phyloP scores from a whole-genome alignment of 2,329 filamentous ascomycete genomes.

The Colletotrichum cereale region DNA sequence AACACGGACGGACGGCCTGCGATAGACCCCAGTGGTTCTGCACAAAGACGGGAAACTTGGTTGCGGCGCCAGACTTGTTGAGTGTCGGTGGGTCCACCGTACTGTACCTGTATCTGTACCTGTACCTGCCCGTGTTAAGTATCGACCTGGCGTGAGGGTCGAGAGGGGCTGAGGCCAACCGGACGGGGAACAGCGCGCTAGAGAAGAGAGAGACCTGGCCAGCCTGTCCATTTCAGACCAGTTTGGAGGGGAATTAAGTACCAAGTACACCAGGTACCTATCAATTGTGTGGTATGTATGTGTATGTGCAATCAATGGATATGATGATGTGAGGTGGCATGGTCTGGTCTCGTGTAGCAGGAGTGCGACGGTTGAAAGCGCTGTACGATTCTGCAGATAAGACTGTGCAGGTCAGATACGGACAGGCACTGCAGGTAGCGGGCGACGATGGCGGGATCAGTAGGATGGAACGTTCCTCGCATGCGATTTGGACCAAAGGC shows the following conservation, averaged over 20 bases:
- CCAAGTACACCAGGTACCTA: not conserved
- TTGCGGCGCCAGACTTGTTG: conserved; percentile 30
- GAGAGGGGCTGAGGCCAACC: conserved; percentile 37
- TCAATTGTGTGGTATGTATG: not conserved
- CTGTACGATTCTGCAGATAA: not conserved
- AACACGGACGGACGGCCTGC: not conserved
- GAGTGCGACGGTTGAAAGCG: not conserved
- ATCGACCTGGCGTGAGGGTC: conserved; percentile 6
- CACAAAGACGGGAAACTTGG: conserved; percentile 26
- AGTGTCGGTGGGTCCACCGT: conserved; percentile 20
- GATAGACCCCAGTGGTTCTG: not conserved
- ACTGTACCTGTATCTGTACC: not conserved
- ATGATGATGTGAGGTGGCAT: not conserved
- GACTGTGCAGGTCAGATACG: not conserved
- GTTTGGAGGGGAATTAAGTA: conserved; percentile 9
- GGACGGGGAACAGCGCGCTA: conserved; percentile 21
- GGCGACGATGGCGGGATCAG: conserved; percentile 12
- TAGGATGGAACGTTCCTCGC: conserved; percentile 25
- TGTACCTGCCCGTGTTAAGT: not conserved
- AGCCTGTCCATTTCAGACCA: conserved; percentile 30
- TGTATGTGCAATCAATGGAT: not conserved
- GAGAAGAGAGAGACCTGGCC: conserved; percentile 20
- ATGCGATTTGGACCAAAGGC: conserved; percentile 33
- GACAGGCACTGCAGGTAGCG: not conserved
- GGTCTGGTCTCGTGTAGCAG: not conserved